Percentiles rank a stretch among this genome's conserved stretches.
These are phyloP conservation scores for Leccinum ponderosum DNA, from an alignment of 1,284 basidiomycete species.

Conservation along the genomic window DNA sequence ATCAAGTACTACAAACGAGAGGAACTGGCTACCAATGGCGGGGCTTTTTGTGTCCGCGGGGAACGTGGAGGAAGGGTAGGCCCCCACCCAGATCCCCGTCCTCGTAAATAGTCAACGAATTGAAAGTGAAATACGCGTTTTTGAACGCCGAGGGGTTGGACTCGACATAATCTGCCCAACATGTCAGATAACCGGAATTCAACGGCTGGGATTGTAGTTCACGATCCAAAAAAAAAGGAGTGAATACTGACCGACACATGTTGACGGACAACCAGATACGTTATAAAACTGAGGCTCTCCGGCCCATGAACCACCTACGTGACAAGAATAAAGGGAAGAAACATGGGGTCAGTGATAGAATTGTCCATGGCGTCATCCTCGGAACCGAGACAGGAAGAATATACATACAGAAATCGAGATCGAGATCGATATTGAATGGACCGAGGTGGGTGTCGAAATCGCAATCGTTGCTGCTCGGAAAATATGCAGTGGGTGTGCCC, in stretches of 20 bases:
- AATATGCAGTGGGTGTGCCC: conserved; percentile 25
- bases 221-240: background rate
- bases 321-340: background rate
- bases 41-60: background rate
- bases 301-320: conserved; percentile 42
- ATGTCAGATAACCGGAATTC: background rate
- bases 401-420: conserved; percentile 26
- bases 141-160: conserved; percentile 16
- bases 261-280: conserved; percentile 36
- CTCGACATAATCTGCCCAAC: conserved; percentile 11
- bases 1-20: background rate
- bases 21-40: background rate
- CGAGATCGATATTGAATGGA: conserved; percentile 24
- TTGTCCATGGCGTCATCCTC: too few relatives aligned
- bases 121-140: conserved; percentile 26
- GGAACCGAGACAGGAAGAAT: background rate
- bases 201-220: background rate
- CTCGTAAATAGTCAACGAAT: conserved; percentile 19
- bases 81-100: background rate
- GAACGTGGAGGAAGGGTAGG: background rate
- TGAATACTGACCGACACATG: conserved; percentile 32
- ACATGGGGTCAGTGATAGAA: background rate
- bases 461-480: conserved; percentile 19
- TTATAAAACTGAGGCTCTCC: conserved; percentile 21
- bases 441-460: conserved; percentile 21